Evolutionary conservation across 2,329 filamentous ascomycete species (phyloP), one percentile per base, ranked within the genome.

Genomic region (Pseudogymnoascus sp.): DNA sequence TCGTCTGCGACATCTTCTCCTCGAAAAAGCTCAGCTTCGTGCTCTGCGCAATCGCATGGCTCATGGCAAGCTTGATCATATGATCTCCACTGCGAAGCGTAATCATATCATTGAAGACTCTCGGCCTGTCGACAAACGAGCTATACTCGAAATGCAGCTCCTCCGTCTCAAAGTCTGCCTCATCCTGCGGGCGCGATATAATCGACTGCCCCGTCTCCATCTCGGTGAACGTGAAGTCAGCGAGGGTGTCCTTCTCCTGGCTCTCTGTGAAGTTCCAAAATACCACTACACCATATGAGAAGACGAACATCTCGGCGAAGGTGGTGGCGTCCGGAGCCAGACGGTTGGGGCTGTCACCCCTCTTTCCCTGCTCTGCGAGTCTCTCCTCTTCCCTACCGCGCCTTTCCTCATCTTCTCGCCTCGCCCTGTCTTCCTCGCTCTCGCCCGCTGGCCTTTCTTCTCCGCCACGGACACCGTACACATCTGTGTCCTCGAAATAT

Each of bases 41-140:
- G 74, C 92, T 97, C 75, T 99, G 94, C 0, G 92, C 92, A 68
- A 99, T 97, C 38, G 92, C 94, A 73, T 99, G 94, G 74, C 90
- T 95, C 78, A 99, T 99, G 35, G 93, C 92, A 14, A 99, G 81
- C 76, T 97, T 97, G 73, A 97, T 96, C 93, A 99, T 97, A 77
- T 99, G 94, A 76, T 99, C 94, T 39, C 91, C 88, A 64, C 91
- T 95, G 66, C 95, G 83, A 49, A 99, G 79, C 0, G 94, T 99
- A 70, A 99, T 97, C 94, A 99, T 99, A 75, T 99, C 94, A 76
- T 99, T 97, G 78, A 95, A 99, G 31, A 99, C 90, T 63, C 94
- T 85, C 4, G 94, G 94, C 59, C 92, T 85, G 65, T 92, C 88
- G 35, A 94, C 91, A 63, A 91, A 83, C 0, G 86, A 83, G 69